Evolutionary conservation across 441 rosid species (phyloP).

Genomic region (Geranium incanum): DNA sequence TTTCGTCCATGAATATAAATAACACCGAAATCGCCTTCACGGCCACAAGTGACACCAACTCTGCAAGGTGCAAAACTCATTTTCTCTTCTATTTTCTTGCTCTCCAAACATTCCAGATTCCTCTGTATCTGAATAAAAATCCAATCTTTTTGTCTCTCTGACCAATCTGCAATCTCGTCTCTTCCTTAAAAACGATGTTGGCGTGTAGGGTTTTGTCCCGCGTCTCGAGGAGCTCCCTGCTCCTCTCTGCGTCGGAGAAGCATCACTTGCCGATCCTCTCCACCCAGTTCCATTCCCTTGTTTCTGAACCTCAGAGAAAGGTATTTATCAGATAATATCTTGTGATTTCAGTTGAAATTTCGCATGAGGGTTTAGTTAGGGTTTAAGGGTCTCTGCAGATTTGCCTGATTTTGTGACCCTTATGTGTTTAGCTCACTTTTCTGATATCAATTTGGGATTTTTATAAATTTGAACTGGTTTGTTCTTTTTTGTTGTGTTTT

Average conservation of each 20-base stretch:
- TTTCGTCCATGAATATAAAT: too few relatives aligned
- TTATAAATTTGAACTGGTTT: too few relatives aligned
- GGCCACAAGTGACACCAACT: too few relatives aligned
- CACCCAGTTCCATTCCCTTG: constrained; percentile 34
- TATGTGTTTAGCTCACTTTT: not conserved
- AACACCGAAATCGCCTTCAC: too few relatives aligned
- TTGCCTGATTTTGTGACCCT: not conserved
- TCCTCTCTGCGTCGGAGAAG: constrained; percentile 34
- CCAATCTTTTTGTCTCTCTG: too few relatives aligned
- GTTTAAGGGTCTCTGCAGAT: constrained; percentile 25
- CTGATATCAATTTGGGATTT: not conserved
- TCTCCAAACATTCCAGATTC: too few relatives aligned
- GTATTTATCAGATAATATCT: constrained; percentile 22
- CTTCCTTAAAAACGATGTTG: constrained; percentile 31
- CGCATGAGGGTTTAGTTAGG: constrained; percentile 37
- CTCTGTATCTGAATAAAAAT: too few relatives aligned
- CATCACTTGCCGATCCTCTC: constrained; percentile 33
- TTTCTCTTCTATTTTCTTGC: too few relatives aligned
- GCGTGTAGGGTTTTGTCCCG: constrained; percentile 44
- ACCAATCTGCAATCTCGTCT: not conserved
- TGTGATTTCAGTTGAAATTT: constrained; percentile 3
- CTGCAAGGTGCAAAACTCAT: too few relatives aligned
- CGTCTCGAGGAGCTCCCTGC: constrained; percentile 37
- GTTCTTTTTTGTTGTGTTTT: too few relatives aligned
- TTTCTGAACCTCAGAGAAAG: constrained; percentile 29